Evolutionary conservation across 306 rosid genomes (phyloP), one percentile per base, ranked within the genome.

Genomic region (Casuarina equisetifolia): DNA sequence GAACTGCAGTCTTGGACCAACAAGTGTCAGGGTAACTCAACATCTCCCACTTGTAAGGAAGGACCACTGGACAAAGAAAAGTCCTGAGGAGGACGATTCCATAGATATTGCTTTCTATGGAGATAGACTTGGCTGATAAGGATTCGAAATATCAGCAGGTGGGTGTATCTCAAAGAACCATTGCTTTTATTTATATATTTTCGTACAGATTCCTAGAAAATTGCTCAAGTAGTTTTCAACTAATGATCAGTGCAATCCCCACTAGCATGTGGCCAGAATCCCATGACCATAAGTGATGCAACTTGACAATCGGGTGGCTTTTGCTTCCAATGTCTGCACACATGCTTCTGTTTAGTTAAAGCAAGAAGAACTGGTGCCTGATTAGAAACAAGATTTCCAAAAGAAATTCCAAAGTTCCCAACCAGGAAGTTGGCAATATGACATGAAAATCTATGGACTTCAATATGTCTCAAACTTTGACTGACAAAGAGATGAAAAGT

Each of bases 191-290:
- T 17, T 39, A 6, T 8, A 3, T 6, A 6, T 9, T 40, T 66
- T 40, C 46, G 61, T 25, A 82, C 68, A 79, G 78, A 87, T 87
- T 89, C 88, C 85, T 84, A 72, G 73, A 87, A 89, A 77, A 80
- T 83, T 75, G 79, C 78, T 83, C 80, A 38, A 43, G 83, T 81
- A 74, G 69, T 82, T 87, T 84, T 91, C 85, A 79, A 8, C 88
- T 81, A 89, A 91, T 89, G 86, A 91, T 89, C 86, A 86, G 75
- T 66, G 84, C 78, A 82, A 85, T 70, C 85, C 82, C 82, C 77
- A 77, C 79, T 79, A 62, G 80, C 78, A 32, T 84, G 75, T 61
- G 88, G 86, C 79, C 82, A 38, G 70, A 78, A 80, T 82, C 85
- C 64, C 36, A 59, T 79, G 85, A 83, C 57, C 80, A 50, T 52